Conservation (phyloP, 345 rosid species). For the Hevea brasiliensis region DNA sequence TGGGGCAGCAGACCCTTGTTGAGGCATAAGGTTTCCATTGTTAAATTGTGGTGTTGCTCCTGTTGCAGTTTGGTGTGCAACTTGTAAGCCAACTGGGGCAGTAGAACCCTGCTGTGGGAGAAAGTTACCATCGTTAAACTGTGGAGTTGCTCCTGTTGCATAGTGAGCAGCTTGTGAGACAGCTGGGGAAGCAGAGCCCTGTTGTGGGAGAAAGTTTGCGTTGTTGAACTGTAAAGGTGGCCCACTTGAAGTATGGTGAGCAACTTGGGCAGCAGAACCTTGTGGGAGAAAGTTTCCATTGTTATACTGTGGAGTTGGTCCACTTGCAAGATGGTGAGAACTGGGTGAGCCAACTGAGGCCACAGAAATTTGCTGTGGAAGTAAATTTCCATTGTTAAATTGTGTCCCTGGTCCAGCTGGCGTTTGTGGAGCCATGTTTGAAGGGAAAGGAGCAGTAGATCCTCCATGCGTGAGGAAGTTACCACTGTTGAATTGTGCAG, state of each 20-base stretch:
- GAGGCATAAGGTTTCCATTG: constrained; percentile 41
- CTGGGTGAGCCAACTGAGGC: constrained; percentile 15
- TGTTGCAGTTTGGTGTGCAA: constrained; percentile 20
- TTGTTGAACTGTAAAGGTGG: constrained; percentile 28
- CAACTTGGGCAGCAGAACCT: constrained; percentile 22
- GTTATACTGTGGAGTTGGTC: constrained; percentile 31
- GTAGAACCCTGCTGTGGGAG: constrained; percentile 31
- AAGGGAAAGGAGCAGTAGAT: constrained; percentile 11
- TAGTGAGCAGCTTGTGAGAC: constrained; percentile 18
- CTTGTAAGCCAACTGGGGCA: constrained; percentile 35
- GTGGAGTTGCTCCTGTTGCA: constrained; percentile 26
- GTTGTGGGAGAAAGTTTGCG: constrained; percentile 45
- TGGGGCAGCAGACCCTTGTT: constrained; percentile 32
- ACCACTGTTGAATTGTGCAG: constrained; percentile 34
- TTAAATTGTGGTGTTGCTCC: constrained; percentile 34
- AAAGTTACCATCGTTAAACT: constrained; percentile 22
- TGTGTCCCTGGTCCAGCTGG: constrained; percentile 28
- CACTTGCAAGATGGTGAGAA: constrained; percentile 20
- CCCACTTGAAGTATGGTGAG: constrained; percentile 23
- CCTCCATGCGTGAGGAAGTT: constrained; percentile 32
- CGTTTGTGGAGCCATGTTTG: constrained; percentile 24
- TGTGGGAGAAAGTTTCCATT: constrained; percentile 45
- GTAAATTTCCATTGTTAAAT: constrained; percentile 42
- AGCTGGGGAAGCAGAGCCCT: constrained; percentile 27
- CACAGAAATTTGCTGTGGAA: constrained; percentile 41